Conservation (phyloP, 2,329 filamentous ascomycete species). For the Metarhizium guizhouense region DNA sequence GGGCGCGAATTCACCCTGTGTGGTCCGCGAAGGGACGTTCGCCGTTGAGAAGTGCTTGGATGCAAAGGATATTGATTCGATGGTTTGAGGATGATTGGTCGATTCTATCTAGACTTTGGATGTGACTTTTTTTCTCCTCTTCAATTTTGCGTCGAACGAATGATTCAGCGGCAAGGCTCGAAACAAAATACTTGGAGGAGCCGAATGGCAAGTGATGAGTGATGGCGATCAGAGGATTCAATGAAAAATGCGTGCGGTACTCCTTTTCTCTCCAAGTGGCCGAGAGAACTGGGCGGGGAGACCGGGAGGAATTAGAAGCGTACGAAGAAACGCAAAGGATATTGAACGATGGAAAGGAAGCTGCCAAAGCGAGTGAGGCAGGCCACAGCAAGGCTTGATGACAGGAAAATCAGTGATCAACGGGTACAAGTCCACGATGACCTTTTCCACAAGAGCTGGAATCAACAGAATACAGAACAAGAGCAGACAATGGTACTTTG, state of each 20-base stretch:
- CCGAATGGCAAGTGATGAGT: too few species aligned
- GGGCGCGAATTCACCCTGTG: conserved; percentile 13
- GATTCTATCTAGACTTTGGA: background rate
- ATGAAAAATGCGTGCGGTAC: background rate
- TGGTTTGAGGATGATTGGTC: background rate
- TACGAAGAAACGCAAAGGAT: conserved; percentile 2
- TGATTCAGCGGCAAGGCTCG: background rate
- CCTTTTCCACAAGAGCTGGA: conserved; percentile 16
- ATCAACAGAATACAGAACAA: conserved; percentile 1
- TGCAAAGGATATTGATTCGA: background rate
- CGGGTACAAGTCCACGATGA: conserved; percentile 12
- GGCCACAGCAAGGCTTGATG: conserved; percentile 14
- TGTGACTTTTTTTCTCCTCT: background rate
- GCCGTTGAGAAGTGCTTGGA: conserved; percentile 13
- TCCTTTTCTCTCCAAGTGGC: background rate
- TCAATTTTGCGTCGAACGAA: background rate
- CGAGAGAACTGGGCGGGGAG: background rate
- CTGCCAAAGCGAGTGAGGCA: conserved; percentile 54
- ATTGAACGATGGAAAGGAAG: conserved; percentile 30
- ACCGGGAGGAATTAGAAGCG: background rate
- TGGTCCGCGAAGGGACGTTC: conserved; percentile 30
- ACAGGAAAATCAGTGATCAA: conserved; percentile 7
- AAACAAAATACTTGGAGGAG: background rate
- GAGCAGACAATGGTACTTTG: background rate
- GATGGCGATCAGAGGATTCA: background rate